Conservation (phyloP, 2,329 filamentous ascomycete genomes). For the Aspergillus sp. region DNA sequence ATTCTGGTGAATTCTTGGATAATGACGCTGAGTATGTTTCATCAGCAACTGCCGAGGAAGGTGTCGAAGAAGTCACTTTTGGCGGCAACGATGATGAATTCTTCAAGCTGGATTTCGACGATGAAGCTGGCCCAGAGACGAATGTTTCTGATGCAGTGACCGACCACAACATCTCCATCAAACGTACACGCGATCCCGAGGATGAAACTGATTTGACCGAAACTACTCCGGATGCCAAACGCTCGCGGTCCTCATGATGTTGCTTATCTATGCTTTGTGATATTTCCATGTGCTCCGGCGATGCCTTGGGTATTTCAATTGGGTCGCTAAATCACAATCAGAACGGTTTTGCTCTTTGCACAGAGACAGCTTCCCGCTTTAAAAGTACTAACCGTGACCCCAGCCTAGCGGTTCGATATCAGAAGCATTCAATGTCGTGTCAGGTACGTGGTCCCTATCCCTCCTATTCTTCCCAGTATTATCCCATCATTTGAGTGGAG, state of each 20-base stretch:
- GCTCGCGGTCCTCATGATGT: conserved; percentile 42
- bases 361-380: no score
- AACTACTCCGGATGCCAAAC: conserved; percentile 43
- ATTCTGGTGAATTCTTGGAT: conserved; percentile 9
- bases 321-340: no score
- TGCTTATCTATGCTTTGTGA: conserved; percentile 1
- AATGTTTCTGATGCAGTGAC: conserved; percentile 9
- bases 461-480: no score
- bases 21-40: conserved; percentile 12
- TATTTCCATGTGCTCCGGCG: not conserved
- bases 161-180: conserved; percentile 16
- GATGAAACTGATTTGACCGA: conserved; percentile 26
- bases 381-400: no score
- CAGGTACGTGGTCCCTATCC: no score
- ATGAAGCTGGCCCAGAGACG: conserved; percentile 13
- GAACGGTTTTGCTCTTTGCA: no score
- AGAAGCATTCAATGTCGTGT: no score
- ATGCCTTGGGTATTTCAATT: not conserved
- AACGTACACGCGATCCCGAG: conserved; percentile 31
- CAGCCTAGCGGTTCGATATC: no score
- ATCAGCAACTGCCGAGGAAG: conserved; percentile 7
- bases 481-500: no score
- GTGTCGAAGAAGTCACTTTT: conserved; percentile 18
- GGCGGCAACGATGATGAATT: conserved; percentile 28
- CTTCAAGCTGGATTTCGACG: conserved; percentile 24